Evolutionary conservation across 441 rosid genomes (phyloP), one percentile per base, ranked within the genome.

Genomic region (Erodium moschatum): DNA sequence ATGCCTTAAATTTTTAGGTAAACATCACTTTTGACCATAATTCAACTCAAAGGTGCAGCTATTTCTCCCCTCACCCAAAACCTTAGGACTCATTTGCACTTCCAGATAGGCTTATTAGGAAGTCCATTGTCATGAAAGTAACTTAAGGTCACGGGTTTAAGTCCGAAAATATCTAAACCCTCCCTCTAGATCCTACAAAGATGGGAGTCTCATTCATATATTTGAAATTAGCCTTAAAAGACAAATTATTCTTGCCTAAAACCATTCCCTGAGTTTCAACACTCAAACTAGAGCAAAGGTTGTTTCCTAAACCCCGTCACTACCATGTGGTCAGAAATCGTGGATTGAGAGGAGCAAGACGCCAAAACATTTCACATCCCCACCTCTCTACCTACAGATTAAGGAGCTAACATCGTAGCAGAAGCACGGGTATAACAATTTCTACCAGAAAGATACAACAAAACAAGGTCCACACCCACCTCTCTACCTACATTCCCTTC

Each of bases 401-500:
- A 67, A 73, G 69, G 40, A 62, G 31, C 68, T 40, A 63, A 48
- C 40, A 60, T 35, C 6, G 77, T 73, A 63, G 78, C 63, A 56
- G 69, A 10, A 67, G 61, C 42, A 61, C 69, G 75, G 72, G 68
- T 67, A 7, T 35, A 35, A 35, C 40, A 35, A 35, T 35, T 70
- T 50, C 69, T 74, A 64, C 58, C 19, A 56, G 18, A 70, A 56
- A 3, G 52, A 74, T 66, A 62, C 40, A 29, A 65, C 9, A 76
- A 24, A 52, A 48, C 71, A 73, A 44, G 33, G 46, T 75, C 74
- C 67, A 67, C 81, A 79, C 77, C 81, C 16, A 71, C 68, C 65
- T 15, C 18, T 50, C 64, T 16, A 20, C 40, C 40, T 35, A 35
- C 40, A 35, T 35, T 35, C 40, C 40, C 6, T 35, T 35, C 8